Evolutionary conservation across 2,329 filamentous ascomycete species (phyloP), one percentile per base, ranked within the genome.

Genomic region (Grosmannia huntii): DNA sequence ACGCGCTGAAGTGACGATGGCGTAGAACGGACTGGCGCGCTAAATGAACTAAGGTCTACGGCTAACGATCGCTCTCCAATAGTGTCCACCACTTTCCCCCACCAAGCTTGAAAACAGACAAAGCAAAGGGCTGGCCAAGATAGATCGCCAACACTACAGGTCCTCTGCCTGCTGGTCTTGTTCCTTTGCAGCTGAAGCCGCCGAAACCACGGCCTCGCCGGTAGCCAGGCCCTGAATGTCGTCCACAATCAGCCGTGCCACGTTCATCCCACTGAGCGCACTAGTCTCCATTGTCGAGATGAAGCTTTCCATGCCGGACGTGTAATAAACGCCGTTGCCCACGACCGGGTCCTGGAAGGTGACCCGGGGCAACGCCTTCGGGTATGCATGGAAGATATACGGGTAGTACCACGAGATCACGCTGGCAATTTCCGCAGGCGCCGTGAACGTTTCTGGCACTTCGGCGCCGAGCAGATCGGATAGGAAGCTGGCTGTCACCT

Each of bases 201-300:
- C 6, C n/a, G 41, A 4, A 9, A 2, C 41, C 23, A 61, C 57
- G 6, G 55, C 57, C 6, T 38, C 56, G 10, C 62, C 61, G n/a
- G 60, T 62, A 6, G 27, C 19, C 57, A 59, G 55, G 1, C 62
- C 62, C 48, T 59, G 58, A 1, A 62, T 57, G 44, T 81, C 80
- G 65, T 91, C 81, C 0, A 84, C 76, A 52, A 92, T 76, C 57
- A 94, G 72, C 62, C 77, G 78, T 10, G 89, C 89, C 23, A 94
- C 84, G 67, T 94, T 94, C 79, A 81, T 89, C 0, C 94, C 94
- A 83, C 94, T 94, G 64, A 97, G 71, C 1, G 89, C 87, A 69
- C 85, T 96, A 7, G 94, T 96, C 76, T 99, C 94, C 94, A 99
- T 97, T 0, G 90, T 96, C 11, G 87, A 94, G 64, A 97, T 95